A percentile compares a stretch with the other conserved stretches of the same genome.
These are phyloP conservation scores for Ustilago sp. DNA, from an alignment of 1,284 basidiomycete species.

Conservation along the genomic window DNA sequence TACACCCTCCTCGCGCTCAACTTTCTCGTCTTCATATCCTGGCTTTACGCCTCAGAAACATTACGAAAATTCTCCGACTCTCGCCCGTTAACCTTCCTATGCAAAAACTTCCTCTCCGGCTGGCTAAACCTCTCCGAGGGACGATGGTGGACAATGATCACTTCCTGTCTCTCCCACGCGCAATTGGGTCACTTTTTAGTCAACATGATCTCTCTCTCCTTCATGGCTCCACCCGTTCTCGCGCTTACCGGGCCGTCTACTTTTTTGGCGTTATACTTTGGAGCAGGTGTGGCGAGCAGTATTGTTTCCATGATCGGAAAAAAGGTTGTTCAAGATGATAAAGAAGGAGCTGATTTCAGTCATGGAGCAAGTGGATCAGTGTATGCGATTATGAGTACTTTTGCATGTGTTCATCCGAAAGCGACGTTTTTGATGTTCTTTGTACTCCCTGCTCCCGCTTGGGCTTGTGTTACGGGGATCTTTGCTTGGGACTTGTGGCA, in stretches of 20 bases:
- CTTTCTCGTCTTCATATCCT: slow-evolving; percentile 42
- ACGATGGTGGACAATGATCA: slow-evolving; percentile 84
- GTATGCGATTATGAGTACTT: slow-evolving; percentile 76
- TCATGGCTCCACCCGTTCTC: slow-evolving; percentile 81
- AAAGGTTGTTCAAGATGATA: slow-evolving; percentile 37
- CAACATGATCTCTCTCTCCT: slow-evolving; percentile 83
- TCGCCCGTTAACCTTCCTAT: slow-evolving; percentile 75
- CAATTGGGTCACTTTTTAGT: slow-evolving; percentile 76
- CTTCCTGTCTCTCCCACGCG: slow-evolving; percentile 71
- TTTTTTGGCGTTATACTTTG: slow-evolving; percentile 82
- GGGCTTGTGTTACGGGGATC: slow-evolving; percentile 80
- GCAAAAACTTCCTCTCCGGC: slow-evolving; percentile 76
- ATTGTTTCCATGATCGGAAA: slow-evolving; percentile 76
- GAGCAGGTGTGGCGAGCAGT: slow-evolving; percentile 69
- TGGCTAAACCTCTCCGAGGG: slow-evolving; percentile 77
- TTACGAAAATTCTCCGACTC: slow-evolving; percentile 73
- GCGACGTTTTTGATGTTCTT: slow-evolving; percentile 82
- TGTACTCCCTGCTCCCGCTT: slow-evolving; percentile 81
- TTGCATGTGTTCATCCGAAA: slow-evolving; percentile 78
- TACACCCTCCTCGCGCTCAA: slow-evolving; percentile 53
- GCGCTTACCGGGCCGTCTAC: slow-evolving; percentile 77
- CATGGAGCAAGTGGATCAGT: slow-evolving; percentile 73
- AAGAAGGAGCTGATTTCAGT: slow-evolving; percentile 1
- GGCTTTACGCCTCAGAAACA: slow-evolving; percentile 47
- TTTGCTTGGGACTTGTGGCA: slow-evolving; percentile 79